Conservation (phyloP, 495 filamentous ascomycete genomes). For the Hypomontagnella monticulosa region DNA sequence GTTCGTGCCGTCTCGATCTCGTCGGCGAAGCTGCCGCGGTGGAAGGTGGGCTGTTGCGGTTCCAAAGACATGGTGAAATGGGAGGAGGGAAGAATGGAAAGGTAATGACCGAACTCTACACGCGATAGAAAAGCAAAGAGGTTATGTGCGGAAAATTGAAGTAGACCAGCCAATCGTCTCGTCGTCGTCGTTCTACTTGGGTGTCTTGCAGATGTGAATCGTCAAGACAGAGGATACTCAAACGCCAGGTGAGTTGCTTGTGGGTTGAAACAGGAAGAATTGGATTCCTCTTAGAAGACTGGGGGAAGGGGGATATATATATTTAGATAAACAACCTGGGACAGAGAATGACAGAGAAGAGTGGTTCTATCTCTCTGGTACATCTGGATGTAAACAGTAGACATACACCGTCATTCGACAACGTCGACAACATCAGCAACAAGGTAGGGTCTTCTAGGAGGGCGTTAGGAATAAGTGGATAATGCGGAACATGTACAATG, state of each 20-base stretch:
- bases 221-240: constrained; percentile 14
- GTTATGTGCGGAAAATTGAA: constrained; percentile 1
- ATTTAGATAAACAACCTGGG: background rate
- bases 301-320: constrained; percentile 41
- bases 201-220: constrained; percentile 18
- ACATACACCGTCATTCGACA: constrained; percentile 20
- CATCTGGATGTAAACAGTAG: constrained; percentile 15
- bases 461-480: constrained; percentile 35
- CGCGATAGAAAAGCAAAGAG: constrained; percentile 43
- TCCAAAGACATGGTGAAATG: constrained; percentile 42
- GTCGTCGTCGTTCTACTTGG: constrained; percentile 3
- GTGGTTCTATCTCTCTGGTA: constrained; percentile 24
- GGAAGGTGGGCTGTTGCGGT: constrained; percentile 42
- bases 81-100: constrained; percentile 15
- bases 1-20: constrained; percentile 46
- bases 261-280: constrained; percentile 12
- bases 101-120: constrained; percentile 50
- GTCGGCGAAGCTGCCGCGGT: constrained; percentile 45
- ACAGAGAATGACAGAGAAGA: constrained; percentile 3
- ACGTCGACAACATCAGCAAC: constrained; percentile 14
- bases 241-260: constrained; percentile 18
- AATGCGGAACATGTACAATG: constrained; percentile 41
- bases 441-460: constrained; percentile 7
- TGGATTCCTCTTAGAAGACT: constrained; percentile 7
- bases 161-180: constrained; percentile 15